Evolutionary conservation across 441 rosid genomes (phyloP), one percentile per base, ranked within the genome.

Genomic region (Erodium moschatum): DNA sequence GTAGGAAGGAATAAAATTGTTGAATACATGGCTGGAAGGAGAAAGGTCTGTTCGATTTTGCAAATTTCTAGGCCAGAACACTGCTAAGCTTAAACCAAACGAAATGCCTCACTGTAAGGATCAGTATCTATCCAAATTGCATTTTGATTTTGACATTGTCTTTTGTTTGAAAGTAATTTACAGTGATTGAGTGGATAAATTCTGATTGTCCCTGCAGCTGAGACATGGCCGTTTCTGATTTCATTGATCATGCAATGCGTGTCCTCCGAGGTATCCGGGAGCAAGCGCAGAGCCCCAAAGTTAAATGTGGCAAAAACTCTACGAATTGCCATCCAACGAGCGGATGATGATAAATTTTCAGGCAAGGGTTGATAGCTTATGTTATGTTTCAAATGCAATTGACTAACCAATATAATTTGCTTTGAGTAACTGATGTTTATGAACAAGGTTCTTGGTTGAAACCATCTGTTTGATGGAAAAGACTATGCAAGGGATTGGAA

Each of bases 151-250:
- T 10, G 0, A 0, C 20, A 31, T 50, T 58, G 62, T n/a, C 71
- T 68, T 64, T 16, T 31, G 9, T 56, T 10, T 58, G 38, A 54
- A 46, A 12, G 11, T 64, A 71, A 44, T 54, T 72, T 52, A 11
- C 72, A 67, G 65, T 8, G 62, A 44, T 58, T 67, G 70, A 70
- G 73, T 67, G 78, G 56, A 68, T 64, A 35, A 69, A 38, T 38
- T 65, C 67, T 42, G 64, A 68, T 79, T 82, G 72, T 69, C 75
- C 78, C 18, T 78, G 81, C 89, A 91, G 98, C 89, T 70, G 97
- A 91, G 71, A 84, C 97, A 7, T 94, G 99, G 97, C 97, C 97
- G 0, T 91, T 85, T 83, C 78, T 94, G 38, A 69, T 90, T 54
- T 79, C 83, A 63, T 76, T 88, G 80, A 94, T 94, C 52, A 75